Evolutionary conservation across 257 asterid species (phyloP).

Genomic region (Petunia axillaris): DNA sequence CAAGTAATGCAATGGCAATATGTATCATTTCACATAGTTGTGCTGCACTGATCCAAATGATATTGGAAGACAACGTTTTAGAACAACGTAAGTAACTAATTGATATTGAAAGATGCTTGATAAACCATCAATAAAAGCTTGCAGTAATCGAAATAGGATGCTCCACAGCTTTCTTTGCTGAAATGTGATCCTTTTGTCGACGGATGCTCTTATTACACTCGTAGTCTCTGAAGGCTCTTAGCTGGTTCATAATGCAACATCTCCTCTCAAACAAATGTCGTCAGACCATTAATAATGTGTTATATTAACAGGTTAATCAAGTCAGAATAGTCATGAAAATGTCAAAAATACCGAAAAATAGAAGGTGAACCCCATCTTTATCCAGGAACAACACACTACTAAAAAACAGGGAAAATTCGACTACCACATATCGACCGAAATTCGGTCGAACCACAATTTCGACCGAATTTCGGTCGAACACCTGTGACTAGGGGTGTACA

Average conservation of each 20-base stretch:
- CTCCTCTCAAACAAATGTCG: constrained; percentile 49
- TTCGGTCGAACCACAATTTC: no score
- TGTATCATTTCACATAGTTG: no score
- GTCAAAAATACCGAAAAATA: constrained; percentile 50
- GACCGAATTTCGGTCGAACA: no score
- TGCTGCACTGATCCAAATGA: no score
- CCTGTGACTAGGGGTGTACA: no score
- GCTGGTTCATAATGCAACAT: constrained; percentile 88
- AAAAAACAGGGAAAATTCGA: no score
- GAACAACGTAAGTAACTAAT: no score
- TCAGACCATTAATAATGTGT: neutral
- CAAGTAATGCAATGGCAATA: no score
- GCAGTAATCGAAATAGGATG: constrained; percentile 66
- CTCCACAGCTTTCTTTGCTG: constrained; percentile 95
- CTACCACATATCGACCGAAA: no score
- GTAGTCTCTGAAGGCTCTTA: constrained; percentile 38
- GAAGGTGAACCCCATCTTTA: constrained; percentile 65
- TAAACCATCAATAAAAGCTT: constrained; percentile 5
- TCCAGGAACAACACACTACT: constrained; percentile 38
- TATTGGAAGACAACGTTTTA: no score
- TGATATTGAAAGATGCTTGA: neutral
- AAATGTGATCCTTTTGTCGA: constrained; percentile 34
- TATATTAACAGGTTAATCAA: neutral
- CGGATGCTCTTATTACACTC: no score
- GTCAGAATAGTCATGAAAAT: neutral